Evolutionary conservation across 2,329 filamentous ascomycete species (phyloP), one percentile per base, ranked within the genome.

Genomic region (Sporothrix mexicana): DNA sequence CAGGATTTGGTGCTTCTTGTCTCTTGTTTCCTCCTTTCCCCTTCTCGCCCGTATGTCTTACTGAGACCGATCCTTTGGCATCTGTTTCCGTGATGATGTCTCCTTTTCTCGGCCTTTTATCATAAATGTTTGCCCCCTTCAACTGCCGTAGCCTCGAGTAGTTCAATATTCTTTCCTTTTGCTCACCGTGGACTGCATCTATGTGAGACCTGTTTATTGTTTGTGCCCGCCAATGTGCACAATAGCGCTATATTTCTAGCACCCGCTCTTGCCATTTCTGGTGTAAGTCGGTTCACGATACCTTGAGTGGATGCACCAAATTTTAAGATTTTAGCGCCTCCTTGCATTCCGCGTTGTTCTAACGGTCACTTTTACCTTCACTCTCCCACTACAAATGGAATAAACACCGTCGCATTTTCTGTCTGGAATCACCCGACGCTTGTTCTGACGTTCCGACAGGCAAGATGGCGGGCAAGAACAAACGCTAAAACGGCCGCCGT

Each of bases 141-240:
- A 9, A 64, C 9, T 47, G 61, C 61, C 23, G 62, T 51, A 47
- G 64, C 23, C 64, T 30, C 62, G 43, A n/a, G 13, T 43, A 55
- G 66, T 17, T 23, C 47, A 41, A 55, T 41, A 41, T 69, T 15
- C 66, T 53, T 69, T 69, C 49, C 25, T 69, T 53, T 69, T 69
- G 43, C 12, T 66, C 7, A 7, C 30, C 30, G 41, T 23, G 3
- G 20, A 25, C 23, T 41, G 30, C 10, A 5, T 17, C 20, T 5
- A 43, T 23, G 64, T 55, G 66, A 55, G 47, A 55, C 66, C 25
- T 55, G 13, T 20, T 1, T 17, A 25, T 55, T 10, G 66, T 53
- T 23, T 53, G 30, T 36, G 30, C 30, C 7, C 30, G 49, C 49
- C 47, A 10, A 23, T 17, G 51, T 67, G 47, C 64, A 20, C 61